A percentile compares a stretch with the other conserved stretches of the same genome.
Conservation (phyloP, 1,284 basidiomycete species). For the Trichosporon ovoides region DNA sequence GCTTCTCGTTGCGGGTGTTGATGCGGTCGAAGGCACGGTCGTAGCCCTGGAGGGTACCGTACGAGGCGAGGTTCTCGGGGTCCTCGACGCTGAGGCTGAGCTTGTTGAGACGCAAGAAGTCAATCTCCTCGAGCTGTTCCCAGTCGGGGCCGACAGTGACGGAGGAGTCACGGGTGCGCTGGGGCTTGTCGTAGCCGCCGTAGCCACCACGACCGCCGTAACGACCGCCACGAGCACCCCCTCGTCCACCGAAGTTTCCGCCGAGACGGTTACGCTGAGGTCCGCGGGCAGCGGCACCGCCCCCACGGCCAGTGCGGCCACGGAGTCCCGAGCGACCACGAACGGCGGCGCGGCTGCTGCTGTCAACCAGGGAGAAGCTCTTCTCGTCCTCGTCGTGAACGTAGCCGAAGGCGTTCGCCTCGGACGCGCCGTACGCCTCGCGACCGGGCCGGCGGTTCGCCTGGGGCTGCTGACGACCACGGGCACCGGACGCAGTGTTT, state of each 20-base stretch:
- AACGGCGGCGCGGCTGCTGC: conserved; percentile 55
- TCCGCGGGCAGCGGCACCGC: conserved; percentile 27
- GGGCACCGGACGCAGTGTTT: conserved; percentile 51
- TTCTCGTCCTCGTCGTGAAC: conserved; percentile 99
- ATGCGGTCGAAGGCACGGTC: conserved; percentile 95
- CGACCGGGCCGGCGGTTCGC: conserved; percentile 42
- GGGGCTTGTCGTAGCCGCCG: conserved; percentile 91
- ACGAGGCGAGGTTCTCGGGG: conserved; percentile 74
- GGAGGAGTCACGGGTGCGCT: conserved; percentile 86
- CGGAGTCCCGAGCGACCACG: conserved; percentile 24
- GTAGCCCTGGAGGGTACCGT: conserved; percentile 88
- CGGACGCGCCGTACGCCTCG: conserved; percentile 53
- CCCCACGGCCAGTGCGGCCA: conserved; percentile 15
- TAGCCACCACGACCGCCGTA: conserved; percentile 72
- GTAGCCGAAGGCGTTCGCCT: conserved; percentile 92
- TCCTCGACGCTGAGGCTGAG: conserved; percentile 87
- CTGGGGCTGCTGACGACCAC: conserved; percentile 23
- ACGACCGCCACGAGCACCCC: conserved; percentile 44
- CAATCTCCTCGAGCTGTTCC: conserved; percentile 93
- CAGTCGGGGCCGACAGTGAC: conserved; percentile 89
- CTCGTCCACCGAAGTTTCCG: conserved; percentile 38
- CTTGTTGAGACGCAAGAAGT: conserved; percentile 89
- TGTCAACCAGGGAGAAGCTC: conserved; percentile 94
- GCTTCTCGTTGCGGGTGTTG: conserved; percentile 84
- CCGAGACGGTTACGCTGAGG: conserved; percentile 23